A percentile compares a stretch with the other conserved stretches of the same genome.
Evolutionary conservation across 768 basidiomycete species (phyloP).

Genomic region (Tulasnella sp.): DNA sequence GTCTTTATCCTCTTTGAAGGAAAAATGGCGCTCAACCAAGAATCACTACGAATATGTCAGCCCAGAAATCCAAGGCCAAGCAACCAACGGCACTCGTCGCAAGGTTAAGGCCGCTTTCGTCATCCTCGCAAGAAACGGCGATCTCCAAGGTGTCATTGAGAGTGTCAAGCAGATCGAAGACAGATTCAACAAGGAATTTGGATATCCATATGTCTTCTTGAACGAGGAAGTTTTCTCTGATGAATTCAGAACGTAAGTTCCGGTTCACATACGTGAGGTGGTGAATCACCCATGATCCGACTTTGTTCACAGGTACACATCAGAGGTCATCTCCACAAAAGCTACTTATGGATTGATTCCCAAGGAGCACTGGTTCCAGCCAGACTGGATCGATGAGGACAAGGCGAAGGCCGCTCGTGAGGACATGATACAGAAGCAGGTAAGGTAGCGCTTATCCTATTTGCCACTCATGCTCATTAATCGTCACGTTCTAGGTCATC

Average conservation of each 20-base stretch:
- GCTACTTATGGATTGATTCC: slow-evolving; percentile 53
- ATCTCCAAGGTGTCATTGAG: slow-evolving; percentile 44
- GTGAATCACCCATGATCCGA: not conserved
- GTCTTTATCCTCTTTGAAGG: slow-evolving; percentile 31
- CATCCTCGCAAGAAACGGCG: slow-evolving; percentile 56
- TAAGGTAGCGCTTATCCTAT: slow-evolving; percentile 20
- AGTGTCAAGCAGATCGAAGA: slow-evolving; percentile 74
- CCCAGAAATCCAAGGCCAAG: slow-evolving; percentile 39
- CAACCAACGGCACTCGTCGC: slow-evolving; percentile 30
- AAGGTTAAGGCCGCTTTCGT: slow-evolving; percentile 78
- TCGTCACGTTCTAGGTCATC: slow-evolving; percentile 10
- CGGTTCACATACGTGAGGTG: not conserved
- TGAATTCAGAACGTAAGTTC: slow-evolving; percentile 49
- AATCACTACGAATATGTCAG: slow-evolving; percentile 49
- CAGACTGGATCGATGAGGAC: slow-evolving; percentile 63
- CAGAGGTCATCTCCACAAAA: slow-evolving; percentile 43
- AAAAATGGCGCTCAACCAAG: slow-evolving; percentile 15
- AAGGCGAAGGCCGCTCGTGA: slow-evolving; percentile 44
- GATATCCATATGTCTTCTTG: slow-evolving; percentile 75
- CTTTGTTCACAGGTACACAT: slow-evolving; percentile 26
- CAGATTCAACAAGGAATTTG: slow-evolving; percentile 65
- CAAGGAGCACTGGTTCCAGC: slow-evolving; percentile 57
- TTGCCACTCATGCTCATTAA: slow-evolving; percentile 11
- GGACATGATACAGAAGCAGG: slow-evolving; percentile 46
- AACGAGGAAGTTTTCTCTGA: slow-evolving; percentile 70